Evolutionary conservation across 306 rosid species (phyloP), one percentile per base, ranked within the genome.

Genomic region (Fragaria vesca): DNA sequence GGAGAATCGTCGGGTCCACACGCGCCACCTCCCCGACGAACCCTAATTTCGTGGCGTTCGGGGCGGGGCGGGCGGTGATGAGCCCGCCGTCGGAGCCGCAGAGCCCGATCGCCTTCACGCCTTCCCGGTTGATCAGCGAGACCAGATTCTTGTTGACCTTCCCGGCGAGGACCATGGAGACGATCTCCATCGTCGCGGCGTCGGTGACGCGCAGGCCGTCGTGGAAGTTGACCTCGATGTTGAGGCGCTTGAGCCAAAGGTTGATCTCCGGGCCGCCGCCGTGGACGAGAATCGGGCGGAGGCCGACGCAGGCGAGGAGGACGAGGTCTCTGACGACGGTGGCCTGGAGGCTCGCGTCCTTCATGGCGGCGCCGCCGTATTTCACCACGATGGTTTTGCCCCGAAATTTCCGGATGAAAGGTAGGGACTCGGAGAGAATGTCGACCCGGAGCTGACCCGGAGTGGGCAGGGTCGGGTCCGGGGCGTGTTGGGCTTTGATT

Each of bases 221-320:
- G 60, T 85, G 93, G 93, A 94, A 94, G 48, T 79, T 87, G 5
- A 91, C 89, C 65, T 85, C 84, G 80, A 94, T 94, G 86, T 86
- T 87, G 77, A 94, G 97, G 65, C 97, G 98, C 72, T 69, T 43
- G 70, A 94, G 97, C 97, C 95, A 92, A 38, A 71, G 79, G 87
- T 94, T 94, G 82, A 94, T 94, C 85, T 94, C 98, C 1, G 98
- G 98, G 0, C 97, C 98, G 0, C 98, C 98, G 73, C 97, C 98
- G 71, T 94, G 98, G 76, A 94, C 98, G 52, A 94, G 54, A 57
- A 94, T 77, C 4, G 93, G 97, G 4, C 93, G 88, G 73, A 94
- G 95, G 32, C 98, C 98, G 13, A 94, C 97, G 83, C 91, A 90
- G 32, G 97, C 81, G 69, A 94, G 95, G 21, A 92, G 97, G 54